Evolutionary conservation across 2,329 filamentous ascomycete genomes (phyloP), one percentile per base, ranked within the genome.

Genomic region (Fusarium tricinctum): DNA sequence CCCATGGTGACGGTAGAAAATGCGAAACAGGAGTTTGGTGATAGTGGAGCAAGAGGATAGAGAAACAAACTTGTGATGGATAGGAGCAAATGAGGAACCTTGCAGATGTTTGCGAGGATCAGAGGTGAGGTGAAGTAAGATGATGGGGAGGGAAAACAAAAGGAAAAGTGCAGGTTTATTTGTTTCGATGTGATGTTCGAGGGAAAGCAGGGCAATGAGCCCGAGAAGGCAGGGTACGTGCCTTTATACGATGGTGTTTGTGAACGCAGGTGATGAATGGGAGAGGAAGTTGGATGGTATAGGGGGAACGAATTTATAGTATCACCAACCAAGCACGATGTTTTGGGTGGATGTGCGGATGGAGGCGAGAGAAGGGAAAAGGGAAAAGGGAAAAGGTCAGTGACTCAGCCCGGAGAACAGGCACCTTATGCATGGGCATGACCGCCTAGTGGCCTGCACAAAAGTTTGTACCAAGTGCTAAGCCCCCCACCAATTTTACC

Each of bases 1-100:
- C 91, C 91, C 91, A 93, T 93, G 23, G 9, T 64, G 68, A 49
- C 38, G 30, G 48, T 26, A 38, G 15, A 19, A 22, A 5, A 20
- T 32, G 28, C 15, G 32, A 13, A 17, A 22, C 38, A 33, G 19
- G 19, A 8, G 30, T 48, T 30, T 30, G 43, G 35, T 20, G 40
- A 17, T 19, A 39, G 45, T 14, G 13, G 38, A 54, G 51, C 32
- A 54, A 46, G 46, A 55, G 23, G 33, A 30, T 8, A 14, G 32
- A 22, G 30, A 6, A 35, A 28, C 33, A 56, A 60, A 23, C n/a
- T n/a, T 40, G 19, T 30, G 39, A 7, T 23, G 10, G 8, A 3
- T 10, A 23, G 17, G 46, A 57, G 20, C 28, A 46, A 42, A 45
- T 20, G 6, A 33, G 45, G 19, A 43, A 44, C 13, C 13, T 7